Evolutionary conservation across 805 yeast species (phyloP), one percentile per base, ranked within the genome.

Genomic region (Zygoascus ofunaensis): DNA sequence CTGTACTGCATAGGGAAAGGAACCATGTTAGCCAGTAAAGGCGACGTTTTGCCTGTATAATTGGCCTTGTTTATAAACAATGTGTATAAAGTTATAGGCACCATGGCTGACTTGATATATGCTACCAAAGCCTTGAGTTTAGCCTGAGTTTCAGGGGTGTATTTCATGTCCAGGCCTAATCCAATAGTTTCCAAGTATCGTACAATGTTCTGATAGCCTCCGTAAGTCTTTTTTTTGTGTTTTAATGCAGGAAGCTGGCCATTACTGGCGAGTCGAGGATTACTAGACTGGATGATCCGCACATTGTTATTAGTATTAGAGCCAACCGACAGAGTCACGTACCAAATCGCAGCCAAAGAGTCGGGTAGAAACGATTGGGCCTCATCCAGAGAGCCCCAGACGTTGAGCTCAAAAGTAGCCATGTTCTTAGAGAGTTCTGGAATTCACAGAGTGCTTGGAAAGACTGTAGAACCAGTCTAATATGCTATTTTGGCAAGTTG

Each of bases 1-100:
- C 55, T 61, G 49, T 62, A 62, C 50, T 62, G 66, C 65, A 62
- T 60, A 4, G 66, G 66, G 44, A 62, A 62, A 17, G 63, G 61
- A 14, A 61, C 49, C 21, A 55, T 34, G 12, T 40, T 41, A 26
- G 62, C 49, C 39, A 62, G 53, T n/a, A 55, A 50, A 18, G 64
- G 63, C 5, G 66, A 47, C 5, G 58, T 57, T 7, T 57, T 47
- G 26, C 46, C 35, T 42, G 58, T 63, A 48, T 55, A 62, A 55
- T 60, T 62, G 23, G 49, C 50, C 15, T 47, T 41, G 24, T 54
- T 37, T 18, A 55, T 43, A 36, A 53, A 62, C 38, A 57, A 47
- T 18, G 42, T 28, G 44, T 54, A 55, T 12, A n/a, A 23, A 7
- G 55, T 28, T 15, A 55, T 35, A 5, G 39, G 18, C 33, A 49